A percentile compares a stretch with the other conserved stretches of the same genome.
Evolutionary conservation across 2,329 filamentous ascomycete genomes (phyloP).

Genomic region (Sclerotinia nivalis): DNA sequence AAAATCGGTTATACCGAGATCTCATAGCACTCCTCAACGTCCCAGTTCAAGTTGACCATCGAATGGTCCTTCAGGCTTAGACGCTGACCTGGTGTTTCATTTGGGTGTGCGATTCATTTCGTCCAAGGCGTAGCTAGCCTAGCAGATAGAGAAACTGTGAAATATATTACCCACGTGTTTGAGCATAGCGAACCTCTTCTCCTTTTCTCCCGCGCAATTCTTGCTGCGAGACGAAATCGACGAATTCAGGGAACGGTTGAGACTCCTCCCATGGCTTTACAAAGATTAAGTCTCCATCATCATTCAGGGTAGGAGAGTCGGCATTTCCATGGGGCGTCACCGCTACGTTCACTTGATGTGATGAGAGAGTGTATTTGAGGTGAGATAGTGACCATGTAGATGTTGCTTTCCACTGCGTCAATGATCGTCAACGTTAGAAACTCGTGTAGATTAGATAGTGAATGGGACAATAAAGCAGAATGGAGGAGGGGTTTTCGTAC

Average conservation of each 20-base stretch:
- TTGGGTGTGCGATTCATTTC: too few species aligned
- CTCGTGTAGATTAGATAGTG: not conserved
- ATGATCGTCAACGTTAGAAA: not conserved
- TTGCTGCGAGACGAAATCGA: constrained; percentile 61
- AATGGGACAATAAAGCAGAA: not conserved
- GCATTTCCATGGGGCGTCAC: constrained; percentile 45
- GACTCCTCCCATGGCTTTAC: constrained; percentile 71
- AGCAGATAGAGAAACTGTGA: not conserved
- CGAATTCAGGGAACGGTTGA: constrained; percentile 62
- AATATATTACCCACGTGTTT: constrained; percentile 61
- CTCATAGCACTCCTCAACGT: too few species aligned
- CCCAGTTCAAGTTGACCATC: too few species aligned
- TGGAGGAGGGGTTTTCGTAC: not conserved
- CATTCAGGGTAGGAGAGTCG: constrained; percentile 52
- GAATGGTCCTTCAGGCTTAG: too few species aligned
- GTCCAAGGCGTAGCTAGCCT: too few species aligned
- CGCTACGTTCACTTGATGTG: constrained; percentile 21
- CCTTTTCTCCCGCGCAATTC: constrained; percentile 44
- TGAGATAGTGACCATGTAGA: constrained; percentile 22
- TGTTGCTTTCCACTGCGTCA: constrained; percentile 21
- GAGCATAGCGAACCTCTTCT: constrained; percentile 66
- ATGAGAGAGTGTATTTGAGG: constrained; percentile 22
- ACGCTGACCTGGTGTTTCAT: too few species aligned
- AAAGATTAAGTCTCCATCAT: constrained; percentile 51
- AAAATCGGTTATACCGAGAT: too few species aligned